These are phyloP conservation scores for Mangifera indica DNA, from an alignment of 345 rosid species.

Conservation along the genomic window DNA sequence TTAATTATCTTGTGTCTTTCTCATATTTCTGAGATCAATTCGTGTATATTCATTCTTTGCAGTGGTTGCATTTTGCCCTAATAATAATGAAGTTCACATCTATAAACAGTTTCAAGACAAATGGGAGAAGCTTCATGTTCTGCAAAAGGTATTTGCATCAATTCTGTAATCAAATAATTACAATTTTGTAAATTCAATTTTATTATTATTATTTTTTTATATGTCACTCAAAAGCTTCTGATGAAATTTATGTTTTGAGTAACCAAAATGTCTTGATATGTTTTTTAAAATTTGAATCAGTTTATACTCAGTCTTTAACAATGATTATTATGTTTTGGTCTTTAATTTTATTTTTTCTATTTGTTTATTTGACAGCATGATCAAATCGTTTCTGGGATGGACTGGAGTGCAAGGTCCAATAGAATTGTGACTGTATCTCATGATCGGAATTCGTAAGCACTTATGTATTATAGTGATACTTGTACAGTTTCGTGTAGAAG, in stretches of 20 bases:
- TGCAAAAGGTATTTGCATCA: conserved; percentile 55
- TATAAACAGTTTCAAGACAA: conserved; percentile 66
- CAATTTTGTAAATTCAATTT: neutral
- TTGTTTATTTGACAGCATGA: conserved; percentile 67
- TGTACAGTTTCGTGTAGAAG: neutral
- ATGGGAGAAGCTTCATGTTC: conserved; percentile 89
- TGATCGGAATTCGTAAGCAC: conserved; percentile 94
- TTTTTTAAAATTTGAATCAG: neutral
- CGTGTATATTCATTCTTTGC: conserved; percentile 8
- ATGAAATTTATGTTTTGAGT: neutral
- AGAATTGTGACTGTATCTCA: conserved; percentile 87
- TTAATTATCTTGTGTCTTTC: neutral
- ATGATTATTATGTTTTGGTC: neutral
- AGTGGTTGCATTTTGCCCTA: conserved; percentile 97
- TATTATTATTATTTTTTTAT: too few species aligned
- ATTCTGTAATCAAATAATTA: neutral
- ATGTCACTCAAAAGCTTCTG: too few species aligned
- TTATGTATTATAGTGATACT: conserved; percentile 8
- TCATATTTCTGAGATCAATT: neutral
- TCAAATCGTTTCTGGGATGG: conserved; percentile 94
- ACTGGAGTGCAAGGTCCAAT: conserved; percentile 86
- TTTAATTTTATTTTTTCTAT: neutral
- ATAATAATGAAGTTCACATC: conserved; percentile 90
- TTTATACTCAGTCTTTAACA: neutral
- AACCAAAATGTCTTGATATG: neutral